phyloP scores from a whole-genome alignment of 257 asterid species.

The Nicotiana sylvestris region DNA sequence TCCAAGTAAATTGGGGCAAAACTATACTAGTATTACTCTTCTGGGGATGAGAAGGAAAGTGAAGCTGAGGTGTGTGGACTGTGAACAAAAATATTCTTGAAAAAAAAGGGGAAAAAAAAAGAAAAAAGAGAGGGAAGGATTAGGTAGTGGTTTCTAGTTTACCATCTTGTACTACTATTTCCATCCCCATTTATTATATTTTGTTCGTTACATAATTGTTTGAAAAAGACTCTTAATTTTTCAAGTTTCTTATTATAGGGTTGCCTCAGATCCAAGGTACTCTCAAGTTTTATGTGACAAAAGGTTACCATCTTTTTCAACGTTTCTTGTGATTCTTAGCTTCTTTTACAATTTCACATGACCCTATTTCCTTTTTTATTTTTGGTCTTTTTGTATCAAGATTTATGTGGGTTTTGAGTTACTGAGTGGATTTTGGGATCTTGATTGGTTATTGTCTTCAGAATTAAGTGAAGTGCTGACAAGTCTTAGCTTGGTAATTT shows the following conservation, averaged over 20 bases:
- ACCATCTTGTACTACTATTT: background rate
- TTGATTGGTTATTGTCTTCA: constrained; percentile 6
- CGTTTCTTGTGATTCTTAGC: constrained; percentile 64
- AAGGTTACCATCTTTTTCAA: constrained; percentile 44
- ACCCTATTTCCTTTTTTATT: constrained; percentile 19
- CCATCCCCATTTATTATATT: background rate
- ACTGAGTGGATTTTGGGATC: constrained; percentile 41
- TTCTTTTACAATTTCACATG: constrained; percentile 46
- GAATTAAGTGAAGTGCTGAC: constrained; percentile 20
- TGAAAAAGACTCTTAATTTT: constrained; percentile 30
- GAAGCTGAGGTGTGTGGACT: background rate
- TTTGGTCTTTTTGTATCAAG: background rate
- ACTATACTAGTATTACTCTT: background rate
- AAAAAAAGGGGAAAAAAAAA: background rate
- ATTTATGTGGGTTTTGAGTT: constrained; percentile 17
- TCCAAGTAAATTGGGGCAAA: background rate
- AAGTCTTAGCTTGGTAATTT: constrained; percentile 24
- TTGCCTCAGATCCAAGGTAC: constrained; percentile 97
- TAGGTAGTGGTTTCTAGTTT: constrained; percentile 10
- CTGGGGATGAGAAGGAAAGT: constrained; percentile 19
- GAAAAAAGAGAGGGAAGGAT: background rate
- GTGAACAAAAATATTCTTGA: constrained; percentile 1
- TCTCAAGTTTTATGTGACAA: constrained; percentile 38
- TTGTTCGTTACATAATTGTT: constrained; percentile 26
- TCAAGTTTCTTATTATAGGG: constrained; percentile 34